Percentiles rank a stretch among this genome's conserved stretches.
phyloP scores from a whole-genome alignment of 2,329 filamentous ascomycete genomes.

The Sporothrix dimorphospora region DNA sequence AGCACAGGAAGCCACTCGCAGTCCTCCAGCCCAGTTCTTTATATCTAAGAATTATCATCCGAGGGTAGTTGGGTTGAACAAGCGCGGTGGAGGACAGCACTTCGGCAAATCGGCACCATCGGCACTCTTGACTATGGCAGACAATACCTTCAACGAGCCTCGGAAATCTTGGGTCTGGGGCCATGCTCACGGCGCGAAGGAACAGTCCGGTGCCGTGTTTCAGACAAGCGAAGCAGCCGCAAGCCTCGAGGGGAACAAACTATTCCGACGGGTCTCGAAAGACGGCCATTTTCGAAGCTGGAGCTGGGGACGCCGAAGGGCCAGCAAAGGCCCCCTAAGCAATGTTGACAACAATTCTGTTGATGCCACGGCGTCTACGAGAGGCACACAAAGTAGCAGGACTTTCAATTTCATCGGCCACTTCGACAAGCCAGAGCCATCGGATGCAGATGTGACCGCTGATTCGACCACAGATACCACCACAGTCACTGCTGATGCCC shows the following conservation, averaged over 20 bases:
- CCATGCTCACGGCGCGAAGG: not conserved
- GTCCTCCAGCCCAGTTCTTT: not conserved
- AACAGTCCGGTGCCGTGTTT: not conserved
- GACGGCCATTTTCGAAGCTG: slow-evolving; percentile 26
- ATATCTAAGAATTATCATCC: not conserved
- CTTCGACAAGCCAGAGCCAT: not conserved
- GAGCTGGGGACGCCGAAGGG: slow-evolving; percentile 28
- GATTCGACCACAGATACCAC: not conserved
- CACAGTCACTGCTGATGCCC: not conserved
- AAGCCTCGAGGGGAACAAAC: not conserved
- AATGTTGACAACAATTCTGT: slow-evolving; percentile 6
- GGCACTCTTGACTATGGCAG: too few relatives aligned
- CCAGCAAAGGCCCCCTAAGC: not conserved
- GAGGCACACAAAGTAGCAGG: not conserved
- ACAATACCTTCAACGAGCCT: too few relatives aligned
- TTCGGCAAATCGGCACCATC: not conserved
- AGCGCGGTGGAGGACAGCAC: not conserved
- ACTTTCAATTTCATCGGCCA: not conserved
- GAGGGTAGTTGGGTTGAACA: not conserved
- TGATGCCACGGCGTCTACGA: not conserved
- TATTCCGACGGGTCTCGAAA: not conserved
- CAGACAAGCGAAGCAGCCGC: not conserved
- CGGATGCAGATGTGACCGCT: not conserved
- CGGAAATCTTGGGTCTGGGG: slow-evolving; percentile 7
- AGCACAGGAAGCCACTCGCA: not conserved